Conservation (phyloP, 140 eudicot species). For the Stevia rebaudiana region DNA sequence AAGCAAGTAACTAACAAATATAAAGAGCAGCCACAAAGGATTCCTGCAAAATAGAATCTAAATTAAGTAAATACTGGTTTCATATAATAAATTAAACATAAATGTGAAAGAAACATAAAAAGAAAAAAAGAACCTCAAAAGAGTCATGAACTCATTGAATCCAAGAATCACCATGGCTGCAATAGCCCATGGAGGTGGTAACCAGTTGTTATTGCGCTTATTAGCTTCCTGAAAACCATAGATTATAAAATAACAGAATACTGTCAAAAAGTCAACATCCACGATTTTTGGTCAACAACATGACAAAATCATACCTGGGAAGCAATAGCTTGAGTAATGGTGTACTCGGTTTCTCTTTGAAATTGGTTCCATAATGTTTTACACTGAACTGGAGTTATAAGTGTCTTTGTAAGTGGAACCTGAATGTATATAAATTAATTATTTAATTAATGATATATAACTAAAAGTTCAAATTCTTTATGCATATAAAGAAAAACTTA, state of each 20-base stretch:
- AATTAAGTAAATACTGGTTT: conserved; percentile 9
- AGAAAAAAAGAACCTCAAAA: conserved; percentile 56
- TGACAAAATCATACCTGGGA: conserved; percentile 59
- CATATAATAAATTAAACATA: background rate
- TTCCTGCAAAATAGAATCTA: conserved; percentile 46
- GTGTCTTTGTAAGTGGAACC: conserved; percentile 70
- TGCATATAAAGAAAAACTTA: background rate
- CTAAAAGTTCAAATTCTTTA: background rate
- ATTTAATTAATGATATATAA: too few relatives aligned
- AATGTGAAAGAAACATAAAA: background rate
- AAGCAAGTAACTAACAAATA: conserved; percentile 66
- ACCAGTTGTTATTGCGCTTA: conserved; percentile 84
- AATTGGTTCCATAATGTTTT: conserved; percentile 86
- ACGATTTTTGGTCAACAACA: conserved; percentile 1
- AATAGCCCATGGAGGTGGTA: conserved; percentile 99
- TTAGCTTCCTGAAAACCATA: conserved; percentile 77
- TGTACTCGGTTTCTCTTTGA: conserved; percentile 80
- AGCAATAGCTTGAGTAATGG: conserved; percentile 84
- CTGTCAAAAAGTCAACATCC: background rate
- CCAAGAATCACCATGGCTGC: conserved; percentile 77
- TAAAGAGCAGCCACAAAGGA: conserved; percentile 65
- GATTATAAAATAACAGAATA: background rate
- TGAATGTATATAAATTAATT: conserved; percentile 14
- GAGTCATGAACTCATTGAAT: conserved; percentile 95
- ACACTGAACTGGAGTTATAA: conserved; percentile 89